phyloP scores from a whole-genome alignment of 192 early-diverging fungal genomes.

The Backusella australiensis region DNA sequence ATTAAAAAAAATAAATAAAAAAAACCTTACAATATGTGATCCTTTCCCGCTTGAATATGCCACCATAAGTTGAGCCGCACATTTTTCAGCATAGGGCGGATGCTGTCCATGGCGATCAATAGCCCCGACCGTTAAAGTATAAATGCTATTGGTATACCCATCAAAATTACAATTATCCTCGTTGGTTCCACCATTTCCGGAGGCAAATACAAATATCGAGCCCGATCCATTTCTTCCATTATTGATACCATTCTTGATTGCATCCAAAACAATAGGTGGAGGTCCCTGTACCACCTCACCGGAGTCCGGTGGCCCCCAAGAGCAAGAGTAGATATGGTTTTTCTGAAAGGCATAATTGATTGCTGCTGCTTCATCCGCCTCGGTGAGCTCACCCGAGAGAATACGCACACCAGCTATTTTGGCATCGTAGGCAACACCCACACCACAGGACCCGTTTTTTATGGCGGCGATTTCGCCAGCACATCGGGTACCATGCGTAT shows the following conservation, averaged over 20 bases:
- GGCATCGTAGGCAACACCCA: constrained; percentile 89
- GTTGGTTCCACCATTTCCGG: constrained; percentile 81
- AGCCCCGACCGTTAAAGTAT: constrained; percentile 93
- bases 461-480: constrained; percentile 95
- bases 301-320: constrained; percentile 93
- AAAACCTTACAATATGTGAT: constrained; percentile 66
- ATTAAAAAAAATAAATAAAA: constrained; percentile 12
- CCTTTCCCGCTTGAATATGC: constrained; percentile 83
- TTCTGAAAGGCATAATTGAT: constrained; percentile 86
- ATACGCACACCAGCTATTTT: constrained; percentile 88
- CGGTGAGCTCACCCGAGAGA: constrained; percentile 82
- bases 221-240: constrained; percentile 85
- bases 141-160: constrained; percentile 95
- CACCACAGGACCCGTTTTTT: constrained; percentile 87
- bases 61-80: constrained; percentile 84
- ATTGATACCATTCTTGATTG: constrained; percentile 86
- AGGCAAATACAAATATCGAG: constrained; percentile 93
- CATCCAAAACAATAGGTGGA: constrained; percentile 71
- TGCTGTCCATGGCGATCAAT: constrained; percentile 74
- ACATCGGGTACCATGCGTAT: constrained; percentile 95
- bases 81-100: constrained; percentile 84
- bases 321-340: constrained; percentile 95
- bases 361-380: constrained; percentile 88
- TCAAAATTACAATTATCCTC: constrained; percentile 97
- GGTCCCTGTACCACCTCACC: constrained; percentile 86